These are phyloP conservation scores for Dittrichia graveolens DNA, from an alignment of 129 eudicot genomes.

Conservation along the genomic window DNA sequence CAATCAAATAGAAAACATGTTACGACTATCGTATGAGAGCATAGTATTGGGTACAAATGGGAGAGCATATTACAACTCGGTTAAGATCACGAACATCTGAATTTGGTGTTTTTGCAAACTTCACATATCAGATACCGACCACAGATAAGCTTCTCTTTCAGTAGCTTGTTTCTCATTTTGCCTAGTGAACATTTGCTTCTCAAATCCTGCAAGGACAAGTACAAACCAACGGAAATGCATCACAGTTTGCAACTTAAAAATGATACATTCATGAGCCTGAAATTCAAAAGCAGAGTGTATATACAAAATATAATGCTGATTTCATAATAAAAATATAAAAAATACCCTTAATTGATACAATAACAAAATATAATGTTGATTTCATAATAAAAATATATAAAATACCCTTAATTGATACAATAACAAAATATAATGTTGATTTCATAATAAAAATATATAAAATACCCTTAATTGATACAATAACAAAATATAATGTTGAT, in stretches of 20 bases:
- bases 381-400: too few relatives aligned
- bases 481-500: too few relatives aligned
- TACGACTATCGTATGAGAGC: too few relatives aligned
- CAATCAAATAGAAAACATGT: too few relatives aligned
- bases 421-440: not conserved
- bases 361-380: too few relatives aligned
- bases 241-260: not conserved
- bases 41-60: too few relatives aligned
- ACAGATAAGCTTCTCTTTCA: slow-evolving; percentile 79
- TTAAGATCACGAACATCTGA: not conserved
- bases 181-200: slow-evolving; percentile 74
- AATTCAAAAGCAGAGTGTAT: not conserved
- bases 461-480: too few relatives aligned
- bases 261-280: not conserved
- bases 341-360: too few relatives aligned
- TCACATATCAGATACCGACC: slow-evolving; percentile 96
- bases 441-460: too few relatives aligned
- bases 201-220: slow-evolving; percentile 57
- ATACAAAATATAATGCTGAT: not conserved
- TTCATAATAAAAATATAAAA: too few relatives aligned
- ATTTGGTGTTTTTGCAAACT: not conserved
- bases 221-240: not conserved
- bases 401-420: too few relatives aligned
- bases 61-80: not conserved
- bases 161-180: slow-evolving; percentile 78